Evolutionary conservation across 805 yeast genomes (phyloP), one percentile per base, ranked within the genome.

Genomic region (Wickerhamiella nectarea): DNA sequence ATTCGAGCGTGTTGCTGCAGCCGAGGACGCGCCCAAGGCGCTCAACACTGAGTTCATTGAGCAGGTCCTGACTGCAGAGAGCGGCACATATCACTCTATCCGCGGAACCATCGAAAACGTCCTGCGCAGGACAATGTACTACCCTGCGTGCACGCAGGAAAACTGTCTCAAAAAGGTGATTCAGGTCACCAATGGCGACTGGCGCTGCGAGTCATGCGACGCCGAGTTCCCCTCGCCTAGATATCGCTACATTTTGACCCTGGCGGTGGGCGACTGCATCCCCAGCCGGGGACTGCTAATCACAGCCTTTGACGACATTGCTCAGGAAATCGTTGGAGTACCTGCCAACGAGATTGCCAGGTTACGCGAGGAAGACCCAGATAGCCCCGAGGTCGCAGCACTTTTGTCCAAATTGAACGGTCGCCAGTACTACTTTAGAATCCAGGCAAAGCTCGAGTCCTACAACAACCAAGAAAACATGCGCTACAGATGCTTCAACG

Each of bases 171-270:
- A 86, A 57, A 91, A 91, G 63, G 84, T 86, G 24, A 65, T 80
- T 36, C 83, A 83, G 56, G 78, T 72, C 44, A 68, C 74, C 25
- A 78, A 75, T 56, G 84, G 80, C 11, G 68, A 78, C 14, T 87
- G 94, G 94, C 75, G 94, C 61, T 91, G 98, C 68, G 97, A 87
- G 59, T 80, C 80, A 60, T 87, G 97, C 70, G 79, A 83, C 54
- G 67, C 72, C 45, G 73, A 72, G 49, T 78, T 74, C 56, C 68
- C 71, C 2, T 70, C 68, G 38, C 96, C 97, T 15, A 66, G 70
- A 39, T 78, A 82, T 65, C 74, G 97, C 60, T 91, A 82, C 53
- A 76, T 86, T 43, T 61, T 89, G 53, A 78, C 80, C n/a, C 60
- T 76, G 37, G 74, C 84, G 3, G 72, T 86, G n/a, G 70, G 77